A percentile compares a stretch with the other conserved stretches of the same genome.
Evolutionary conservation across 306 rosid genomes (phyloP).

Genomic region (Mimosa bimucronata): DNA sequence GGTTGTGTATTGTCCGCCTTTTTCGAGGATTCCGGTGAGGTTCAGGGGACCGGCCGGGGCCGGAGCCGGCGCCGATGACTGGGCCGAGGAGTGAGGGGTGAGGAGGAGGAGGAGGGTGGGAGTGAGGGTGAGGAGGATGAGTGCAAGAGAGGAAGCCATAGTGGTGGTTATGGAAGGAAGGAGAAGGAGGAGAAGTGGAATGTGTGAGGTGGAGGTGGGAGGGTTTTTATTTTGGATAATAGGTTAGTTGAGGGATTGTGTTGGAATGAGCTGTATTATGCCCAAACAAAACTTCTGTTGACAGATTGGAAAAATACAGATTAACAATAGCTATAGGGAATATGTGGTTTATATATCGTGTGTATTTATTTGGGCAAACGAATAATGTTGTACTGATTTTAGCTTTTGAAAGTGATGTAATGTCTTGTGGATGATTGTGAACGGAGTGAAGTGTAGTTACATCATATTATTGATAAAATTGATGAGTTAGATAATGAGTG

Average conservation of each 20-base stretch:
- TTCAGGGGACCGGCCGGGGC: constrained; percentile 54
- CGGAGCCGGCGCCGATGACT: constrained; percentile 55
- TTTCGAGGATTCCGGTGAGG: constrained; percentile 61
- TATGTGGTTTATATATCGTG: not conserved
- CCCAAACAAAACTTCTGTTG: not conserved
- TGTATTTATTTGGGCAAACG: not conserved
- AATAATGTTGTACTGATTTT: not conserved
- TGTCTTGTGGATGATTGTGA: not conserved
- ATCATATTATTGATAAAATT: not conserved
- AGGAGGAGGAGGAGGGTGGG: constrained; percentile 37
- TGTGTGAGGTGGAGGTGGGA: not conserved
- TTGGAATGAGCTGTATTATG: constrained; percentile 72
- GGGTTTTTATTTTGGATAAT: constrained; percentile 46
- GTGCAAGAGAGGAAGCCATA: constrained; percentile 61
- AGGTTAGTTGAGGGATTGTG: constrained; percentile 43
- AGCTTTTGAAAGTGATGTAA: not conserved
- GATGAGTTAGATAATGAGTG: no score
- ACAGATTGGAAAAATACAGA: not conserved
- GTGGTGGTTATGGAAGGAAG: not conserved
- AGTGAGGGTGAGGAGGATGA: constrained; percentile 47
- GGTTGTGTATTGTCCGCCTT: constrained; percentile 65
- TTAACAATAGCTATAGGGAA: not conserved
- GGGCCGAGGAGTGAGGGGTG: constrained; percentile 45
- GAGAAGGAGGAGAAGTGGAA: not conserved
- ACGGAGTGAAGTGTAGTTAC: not conserved